Percentiles rank a stretch among this genome's conserved stretches.
These are phyloP conservation scores for Celoporthe dispersa DNA, from an alignment of 2,329 filamentous ascomycete species.

Conservation along the genomic window DNA sequence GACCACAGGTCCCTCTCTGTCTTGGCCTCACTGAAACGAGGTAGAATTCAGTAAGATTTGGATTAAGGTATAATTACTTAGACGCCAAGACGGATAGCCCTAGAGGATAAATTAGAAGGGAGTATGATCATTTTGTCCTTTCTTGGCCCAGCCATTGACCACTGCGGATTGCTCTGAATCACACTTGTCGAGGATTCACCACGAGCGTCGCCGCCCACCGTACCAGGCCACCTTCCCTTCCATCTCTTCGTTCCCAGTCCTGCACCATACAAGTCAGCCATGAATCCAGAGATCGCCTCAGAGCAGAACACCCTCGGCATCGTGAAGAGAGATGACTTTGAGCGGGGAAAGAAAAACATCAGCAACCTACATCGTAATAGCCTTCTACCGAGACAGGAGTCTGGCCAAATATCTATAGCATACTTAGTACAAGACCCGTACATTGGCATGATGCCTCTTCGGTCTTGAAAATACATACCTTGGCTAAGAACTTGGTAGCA, in stretches of 20 bases:
- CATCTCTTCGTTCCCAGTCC: slow-evolving; percentile 4
- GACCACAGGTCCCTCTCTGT: not conserved
- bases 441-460: not conserved
- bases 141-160: not conserved
- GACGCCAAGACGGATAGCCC: not conserved
- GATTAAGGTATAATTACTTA: not conserved
- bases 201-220: not conserved
- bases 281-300: not conserved
- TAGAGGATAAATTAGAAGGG: not conserved
- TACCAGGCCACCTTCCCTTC: not conserved
- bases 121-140: not conserved
- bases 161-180: not conserved
- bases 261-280: not conserved
- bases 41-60: not conserved
- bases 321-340: not conserved
- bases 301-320: not conserved
- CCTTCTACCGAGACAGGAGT: not conserved
- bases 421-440: not conserved
- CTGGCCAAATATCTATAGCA: not conserved
- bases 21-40: not conserved
- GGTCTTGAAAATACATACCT: not conserved
- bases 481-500: not conserved
- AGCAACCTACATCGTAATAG: not conserved
- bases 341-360: not conserved
- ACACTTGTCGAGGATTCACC: not conserved